Evolutionary conservation across 2,329 filamentous ascomycete genomes (phyloP), one percentile per base, ranked within the genome.

Genomic region (Stromatinia cepivora): DNA sequence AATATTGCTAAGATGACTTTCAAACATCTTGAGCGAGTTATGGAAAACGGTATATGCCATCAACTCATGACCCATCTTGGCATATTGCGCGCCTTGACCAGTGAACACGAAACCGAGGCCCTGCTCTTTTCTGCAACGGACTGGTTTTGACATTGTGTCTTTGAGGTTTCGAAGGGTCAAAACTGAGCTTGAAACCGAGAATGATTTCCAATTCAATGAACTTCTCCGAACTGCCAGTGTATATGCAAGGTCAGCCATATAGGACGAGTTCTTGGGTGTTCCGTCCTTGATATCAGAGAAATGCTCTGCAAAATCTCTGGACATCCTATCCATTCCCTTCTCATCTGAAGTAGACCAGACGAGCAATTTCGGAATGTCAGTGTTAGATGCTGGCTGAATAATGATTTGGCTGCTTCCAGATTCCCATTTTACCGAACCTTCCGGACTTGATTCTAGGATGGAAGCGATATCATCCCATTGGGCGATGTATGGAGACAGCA

Each of bases 11-110:
- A 63, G 25, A 28, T 28, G 20, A 4, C 25, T 45, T 36, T 56
- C 52, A 17, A 36, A 34, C 10, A 11, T 9, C n/a, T 54, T n/a
- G 9, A 66, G 25, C 15, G 20, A 22, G 8, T 28, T 10, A 20
- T 22, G 3, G 74, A 75, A 67, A 31, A 42, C 10, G 7, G 56
- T 1, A 42, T 65, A 71, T 31, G 20, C 9, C 22, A 62, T 20
- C 20, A 70, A 67, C 34, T 74, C 72, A 22, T 45, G 48, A 1
- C 74, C 76, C 76, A 77, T 76, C 8, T 59, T 46, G 8, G 53
- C 22, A 72, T 73, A 77, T 61, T 77, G 75, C 1, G 75, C 73
- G 13, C 76, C 76, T n/a, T 77, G 76, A 45, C 76, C 76, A 4
- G 76, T 75, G 69, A 76, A 77, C 10, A 76, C 70, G 52, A 71